These are phyloP conservation scores for Colletotrichum viniferum DNA, from an alignment of 2,329 filamentous ascomycete genomes.

Conservation along the genomic window DNA sequence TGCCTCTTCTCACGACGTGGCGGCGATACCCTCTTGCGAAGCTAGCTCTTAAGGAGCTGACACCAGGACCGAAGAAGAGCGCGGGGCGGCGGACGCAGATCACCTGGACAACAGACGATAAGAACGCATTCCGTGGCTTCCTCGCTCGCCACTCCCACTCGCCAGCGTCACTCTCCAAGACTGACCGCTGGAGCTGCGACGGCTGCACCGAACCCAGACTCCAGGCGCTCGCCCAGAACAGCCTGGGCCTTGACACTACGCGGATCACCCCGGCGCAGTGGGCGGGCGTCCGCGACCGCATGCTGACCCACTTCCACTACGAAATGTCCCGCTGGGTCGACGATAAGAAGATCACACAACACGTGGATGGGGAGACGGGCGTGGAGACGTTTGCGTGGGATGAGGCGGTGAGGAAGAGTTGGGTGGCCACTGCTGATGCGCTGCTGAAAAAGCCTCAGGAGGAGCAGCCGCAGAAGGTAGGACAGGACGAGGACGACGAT, in stretches of 20 bases:
- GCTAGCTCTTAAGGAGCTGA: background rate
- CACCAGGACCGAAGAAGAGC: background rate
- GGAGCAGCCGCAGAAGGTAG: background rate
- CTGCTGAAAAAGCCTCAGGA: background rate
- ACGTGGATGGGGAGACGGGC: background rate
- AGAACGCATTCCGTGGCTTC: background rate
- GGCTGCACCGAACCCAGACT: background rate
- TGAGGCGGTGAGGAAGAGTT: background rate
- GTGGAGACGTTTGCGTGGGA: background rate
- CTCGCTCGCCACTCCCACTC: background rate
- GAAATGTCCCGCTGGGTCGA: background rate
- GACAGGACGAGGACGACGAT: background rate
- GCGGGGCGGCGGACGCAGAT: background rate
- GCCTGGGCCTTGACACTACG: background rate
- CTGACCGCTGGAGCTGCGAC: background rate
- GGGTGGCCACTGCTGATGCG: background rate
- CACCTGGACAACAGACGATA: background rate
- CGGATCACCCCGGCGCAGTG: background rate
- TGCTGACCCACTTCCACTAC: background rate
- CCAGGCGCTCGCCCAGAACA: background rate
- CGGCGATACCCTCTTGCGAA: background rate
- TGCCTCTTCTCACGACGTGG: background rate
- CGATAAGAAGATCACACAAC: background rate
- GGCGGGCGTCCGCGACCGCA: background rate
- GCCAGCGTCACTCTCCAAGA: background rate